Conservation (phyloP, 78 protist species). For the Dictyostelium purpureum region DNA sequence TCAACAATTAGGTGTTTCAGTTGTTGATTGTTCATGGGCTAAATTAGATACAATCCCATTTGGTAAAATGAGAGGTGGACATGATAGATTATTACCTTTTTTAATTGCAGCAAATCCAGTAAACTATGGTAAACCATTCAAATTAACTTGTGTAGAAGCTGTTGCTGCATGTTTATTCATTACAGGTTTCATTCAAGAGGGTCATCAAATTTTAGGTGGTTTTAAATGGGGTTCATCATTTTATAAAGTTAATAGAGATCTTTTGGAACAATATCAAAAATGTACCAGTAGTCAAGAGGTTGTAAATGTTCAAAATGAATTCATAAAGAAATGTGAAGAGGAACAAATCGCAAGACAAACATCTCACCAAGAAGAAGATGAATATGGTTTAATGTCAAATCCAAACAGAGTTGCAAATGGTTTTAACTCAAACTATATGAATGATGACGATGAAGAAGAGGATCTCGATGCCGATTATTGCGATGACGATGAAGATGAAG, state of each 20-base stretch:
- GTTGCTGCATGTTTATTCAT: slow-evolving; percentile 93
- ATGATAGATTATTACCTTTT: slow-evolving; percentile 92
- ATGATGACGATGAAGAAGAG: slow-evolving; percentile 32
- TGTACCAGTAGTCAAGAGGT: slow-evolving; percentile 66
- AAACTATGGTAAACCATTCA: slow-evolving; percentile 96
- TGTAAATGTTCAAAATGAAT: slow-evolving; percentile 82
- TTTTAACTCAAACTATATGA: not conserved
- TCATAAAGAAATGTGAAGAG: slow-evolving; percentile 58
- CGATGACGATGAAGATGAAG: slow-evolving; percentile 3
- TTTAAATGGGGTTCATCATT: slow-evolving; percentile 96
- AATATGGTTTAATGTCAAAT: slow-evolving; percentile 33
- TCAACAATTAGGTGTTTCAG: slow-evolving; percentile 85
- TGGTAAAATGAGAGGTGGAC: slow-evolving; percentile 78
- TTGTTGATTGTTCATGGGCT: slow-evolving; percentile 97
- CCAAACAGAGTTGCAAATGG: slow-evolving; percentile 8
- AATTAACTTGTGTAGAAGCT: slow-evolving; percentile 95
- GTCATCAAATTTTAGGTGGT: slow-evolving; percentile 78
- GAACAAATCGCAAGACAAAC: slow-evolving; percentile 21
- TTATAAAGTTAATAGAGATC: slow-evolving; percentile 87
- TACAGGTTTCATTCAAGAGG: slow-evolving; percentile 84
- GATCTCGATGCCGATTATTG: slow-evolving; percentile 2
- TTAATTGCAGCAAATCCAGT: slow-evolving; percentile 98
- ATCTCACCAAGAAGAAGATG: not conserved
- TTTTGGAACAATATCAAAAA: slow-evolving; percentile 78
- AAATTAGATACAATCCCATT: slow-evolving; percentile 90